Base-by-base conservation (phyloP, 2,329 filamentous ascomycete species). In the Amylocarpus encephaloides region DNA sequence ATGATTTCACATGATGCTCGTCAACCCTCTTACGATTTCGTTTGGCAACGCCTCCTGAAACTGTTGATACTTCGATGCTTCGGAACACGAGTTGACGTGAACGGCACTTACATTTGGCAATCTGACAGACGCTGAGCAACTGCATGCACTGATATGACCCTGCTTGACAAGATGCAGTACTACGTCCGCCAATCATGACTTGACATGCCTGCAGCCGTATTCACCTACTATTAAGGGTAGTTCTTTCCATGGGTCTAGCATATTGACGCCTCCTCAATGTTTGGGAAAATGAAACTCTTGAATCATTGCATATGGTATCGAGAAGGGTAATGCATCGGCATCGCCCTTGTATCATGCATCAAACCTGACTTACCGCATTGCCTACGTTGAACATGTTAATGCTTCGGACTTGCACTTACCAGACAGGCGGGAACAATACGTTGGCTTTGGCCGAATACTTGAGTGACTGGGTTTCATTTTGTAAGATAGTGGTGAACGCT, bases 131-230 rank as follows among this genome's bases (percentile, higher is more conserved):
- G 32, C 50, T 55, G 46, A 51, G 55, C 45, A 49, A 49, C 30
- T 57, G 52, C 43, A 53, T 61, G 52, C 52, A 55, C 52, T 60
- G 54, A 60, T 50, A 48, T 62, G 52, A 59, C 51, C 51, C 53
- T 59, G 54, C 53, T 52, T 62, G 59, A 59, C 49, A 59, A 58
- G 53, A 56, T 56, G 45, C 51, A 13, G 34, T 16, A 44, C 34
- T 53, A 41, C 46, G 50, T 45, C 53, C 51, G 47, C 48, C 50
- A 43, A 43, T 49, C 46, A 44, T 54, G 52, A 54, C 43, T 47
- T 54, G 40, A 59, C 44, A 55, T 48, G 45, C 45, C 56, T 59
- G 56, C 58, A 52, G 52, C 54, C 57, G 46, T 50, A 42, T 40
- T 52, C n/a, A 5, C 12, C 50, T 35, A 33, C 32, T 12, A 38